These are phyloP conservation scores for Fragilaria crotonensis DNA, from an alignment of 108 stramenopile genomes.

Conservation along the genomic window DNA sequence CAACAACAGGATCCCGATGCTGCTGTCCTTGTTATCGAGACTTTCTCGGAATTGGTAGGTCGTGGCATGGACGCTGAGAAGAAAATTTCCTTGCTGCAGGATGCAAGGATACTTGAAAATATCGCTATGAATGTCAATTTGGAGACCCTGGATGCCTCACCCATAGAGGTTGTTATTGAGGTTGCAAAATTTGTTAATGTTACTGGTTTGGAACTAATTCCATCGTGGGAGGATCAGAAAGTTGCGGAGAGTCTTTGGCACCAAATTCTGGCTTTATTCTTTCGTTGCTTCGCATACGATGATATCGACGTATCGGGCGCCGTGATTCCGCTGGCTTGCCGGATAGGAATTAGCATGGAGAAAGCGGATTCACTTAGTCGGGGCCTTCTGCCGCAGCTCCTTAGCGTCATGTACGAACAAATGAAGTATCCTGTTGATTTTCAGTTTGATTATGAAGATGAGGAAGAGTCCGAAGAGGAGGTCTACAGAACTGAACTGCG, in stretches of 20 bases:
- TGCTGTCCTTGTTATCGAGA: conserved; percentile 33
- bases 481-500: conserved; percentile 50
- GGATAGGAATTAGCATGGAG: no score
- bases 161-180: conserved; percentile 52
- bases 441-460: conserved; percentile 62
- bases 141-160: conserved; percentile 20
- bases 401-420: conserved; percentile 45
- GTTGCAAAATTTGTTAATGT: conserved; percentile 56
- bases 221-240: not conserved
- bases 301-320: conserved; percentile 79
- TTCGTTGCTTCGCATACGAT: conserved; percentile 60
- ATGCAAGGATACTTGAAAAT: conserved; percentile 29
- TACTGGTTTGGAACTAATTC: conserved; percentile 43
- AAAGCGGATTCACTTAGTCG: conserved; percentile 1
- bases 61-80: conserved; percentile 56
- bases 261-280: conserved; percentile 41
- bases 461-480: conserved; percentile 68
- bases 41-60: conserved; percentile 45
- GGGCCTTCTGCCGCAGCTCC: conserved; percentile 24
- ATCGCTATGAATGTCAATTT: conserved; percentile 25
- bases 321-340: conserved; percentile 44
- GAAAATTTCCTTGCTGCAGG: conserved; percentile 30
- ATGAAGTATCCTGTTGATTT: conserved; percentile 64
- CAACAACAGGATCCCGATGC: conserved; percentile 23
- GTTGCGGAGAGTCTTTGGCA: conserved; percentile 13